These are phyloP conservation scores for Tylopilus orsonianus DNA, from an alignment of 1,284 basidiomycete genomes.

Conservation along the genomic window DNA sequence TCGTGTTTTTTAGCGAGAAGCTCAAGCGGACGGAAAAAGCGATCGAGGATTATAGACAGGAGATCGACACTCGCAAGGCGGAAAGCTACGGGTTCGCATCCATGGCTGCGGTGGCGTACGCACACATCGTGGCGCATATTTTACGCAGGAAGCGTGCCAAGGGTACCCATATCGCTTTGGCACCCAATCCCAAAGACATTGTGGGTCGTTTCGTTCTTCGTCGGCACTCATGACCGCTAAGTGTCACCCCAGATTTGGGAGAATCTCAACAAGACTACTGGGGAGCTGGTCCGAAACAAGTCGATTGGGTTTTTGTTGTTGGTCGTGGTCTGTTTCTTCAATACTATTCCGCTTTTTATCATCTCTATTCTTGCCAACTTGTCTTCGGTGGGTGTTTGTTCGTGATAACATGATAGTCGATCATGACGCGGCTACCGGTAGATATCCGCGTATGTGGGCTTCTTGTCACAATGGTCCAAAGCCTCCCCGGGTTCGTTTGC, in stretches of 20 bases:
- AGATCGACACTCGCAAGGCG: constrained; percentile 74
- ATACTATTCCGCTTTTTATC: constrained; percentile 84
- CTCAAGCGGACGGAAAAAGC: constrained; percentile 74
- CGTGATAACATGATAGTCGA: neutral
- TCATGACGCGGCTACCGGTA: constrained; percentile 28
- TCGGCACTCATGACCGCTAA: neutral
- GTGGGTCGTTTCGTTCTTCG: constrained; percentile 43
- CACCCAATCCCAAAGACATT: constrained; percentile 85
- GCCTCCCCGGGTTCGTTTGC: constrained; percentile 65
- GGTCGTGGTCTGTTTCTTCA: constrained; percentile 79
- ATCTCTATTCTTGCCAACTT: constrained; percentile 84
- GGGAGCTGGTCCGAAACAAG: constrained; percentile 65
- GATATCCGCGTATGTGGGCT: constrained; percentile 68
- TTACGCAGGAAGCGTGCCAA: constrained; percentile 69
- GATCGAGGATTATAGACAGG: constrained; percentile 75
- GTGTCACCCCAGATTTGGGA: constrained; percentile 67
- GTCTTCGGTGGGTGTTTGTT: constrained; percentile 52
- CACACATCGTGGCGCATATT: constrained; percentile 78
- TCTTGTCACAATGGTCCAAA: constrained; percentile 68
- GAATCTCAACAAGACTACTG: constrained; percentile 77
- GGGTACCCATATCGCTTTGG: constrained; percentile 68
- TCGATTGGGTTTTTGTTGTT: constrained; percentile 77
- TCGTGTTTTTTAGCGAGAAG: constrained; percentile 56
- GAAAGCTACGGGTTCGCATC: constrained; percentile 94
- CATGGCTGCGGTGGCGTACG: constrained; percentile 90